Percentiles rank a stretch among this genome's conserved stretches.
These are phyloP conservation scores for Colletotrichum sp. DNA, from an alignment of 2,329 filamentous ascomycete species.

Conservation along the genomic window DNA sequence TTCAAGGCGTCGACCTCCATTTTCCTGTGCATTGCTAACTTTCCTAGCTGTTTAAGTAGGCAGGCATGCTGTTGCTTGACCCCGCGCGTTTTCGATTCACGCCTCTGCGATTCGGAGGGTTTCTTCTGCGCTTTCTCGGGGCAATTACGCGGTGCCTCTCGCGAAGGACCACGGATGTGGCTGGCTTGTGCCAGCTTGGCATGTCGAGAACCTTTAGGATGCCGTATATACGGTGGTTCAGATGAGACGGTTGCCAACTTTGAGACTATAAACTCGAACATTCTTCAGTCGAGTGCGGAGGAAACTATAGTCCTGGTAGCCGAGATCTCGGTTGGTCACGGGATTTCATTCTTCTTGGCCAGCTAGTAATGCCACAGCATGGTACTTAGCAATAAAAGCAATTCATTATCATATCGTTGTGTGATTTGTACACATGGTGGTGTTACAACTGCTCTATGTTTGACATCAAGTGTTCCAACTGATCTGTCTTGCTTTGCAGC, in stretches of 20 bases:
- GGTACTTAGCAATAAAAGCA: neutral
- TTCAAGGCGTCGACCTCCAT: no score
- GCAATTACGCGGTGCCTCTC: neutral
- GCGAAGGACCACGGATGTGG: neutral
- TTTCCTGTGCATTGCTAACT: neutral
- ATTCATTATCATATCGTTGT: neutral
- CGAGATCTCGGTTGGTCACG: neutral
- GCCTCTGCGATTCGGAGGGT: neutral
- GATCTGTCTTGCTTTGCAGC: conserved; percentile 39
- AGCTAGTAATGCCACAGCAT: neutral
- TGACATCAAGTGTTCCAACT: conserved; percentile 58
- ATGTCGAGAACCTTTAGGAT: neutral
- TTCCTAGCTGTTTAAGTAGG: conserved; percentile 10
- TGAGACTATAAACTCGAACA: neutral
- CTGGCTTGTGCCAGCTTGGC: neutral
- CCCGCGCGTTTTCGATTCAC: neutral
- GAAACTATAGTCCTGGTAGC: neutral
- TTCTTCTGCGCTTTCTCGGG: neutral
- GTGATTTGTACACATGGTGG: neutral
- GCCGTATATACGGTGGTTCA: neutral
- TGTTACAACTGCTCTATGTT: conserved; percentile 64
- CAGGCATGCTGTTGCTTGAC: neutral
- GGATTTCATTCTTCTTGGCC: neutral
- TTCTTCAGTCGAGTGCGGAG: conserved; percentile 1
- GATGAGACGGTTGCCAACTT: neutral